These are phyloP conservation scores for Hebeloma cylindrosporum DNA, from an alignment of 768 basidiomycete genomes.

Conservation along the genomic window DNA sequence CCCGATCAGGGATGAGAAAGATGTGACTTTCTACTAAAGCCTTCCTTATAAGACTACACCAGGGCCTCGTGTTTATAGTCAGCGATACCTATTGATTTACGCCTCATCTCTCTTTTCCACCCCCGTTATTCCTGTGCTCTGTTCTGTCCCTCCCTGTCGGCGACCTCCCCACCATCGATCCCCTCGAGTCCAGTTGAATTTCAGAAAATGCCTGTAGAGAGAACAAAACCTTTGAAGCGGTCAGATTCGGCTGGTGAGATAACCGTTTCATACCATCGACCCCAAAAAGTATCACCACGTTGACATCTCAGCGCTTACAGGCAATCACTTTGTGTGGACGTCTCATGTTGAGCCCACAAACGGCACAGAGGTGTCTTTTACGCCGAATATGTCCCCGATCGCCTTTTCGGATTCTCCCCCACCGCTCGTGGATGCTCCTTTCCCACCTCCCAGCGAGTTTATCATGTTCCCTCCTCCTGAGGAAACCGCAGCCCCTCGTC, in stretches of 20 bases:
- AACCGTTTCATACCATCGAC: constrained; percentile 3
- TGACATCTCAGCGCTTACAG: constrained; percentile 24
- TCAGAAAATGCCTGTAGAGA: constrained; percentile 32
- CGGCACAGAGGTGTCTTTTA: constrained; percentile 21
- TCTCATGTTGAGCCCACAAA: constrained; percentile 26
- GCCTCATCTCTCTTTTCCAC: constrained; percentile 21
- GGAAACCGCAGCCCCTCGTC: constrained; percentile 31
- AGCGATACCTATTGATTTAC: constrained; percentile 26
- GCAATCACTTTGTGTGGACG: constrained; percentile 32
- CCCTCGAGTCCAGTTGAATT: not conserved
- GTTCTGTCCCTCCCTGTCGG: constrained; percentile 11
- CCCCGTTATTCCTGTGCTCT: constrained; percentile 16
- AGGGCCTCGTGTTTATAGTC: constrained; percentile 34
- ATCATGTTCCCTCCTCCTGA: constrained; percentile 17
- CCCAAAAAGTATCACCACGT: constrained; percentile 10
- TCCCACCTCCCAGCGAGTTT: constrained; percentile 48
- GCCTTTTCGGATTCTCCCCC: constrained; percentile 27
- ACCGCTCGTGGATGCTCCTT: constrained; percentile 36
- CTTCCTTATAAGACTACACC: constrained; percentile 27
- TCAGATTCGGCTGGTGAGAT: constrained; percentile 26
- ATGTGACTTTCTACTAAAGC: constrained; percentile 21
- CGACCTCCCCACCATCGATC: constrained; percentile 2
- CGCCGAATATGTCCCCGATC: constrained; percentile 22
- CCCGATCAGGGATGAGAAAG: constrained; percentile 27
- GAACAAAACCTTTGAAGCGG: constrained; percentile 27